Conservation (phyloP, 768 basidiomycete genomes). For the Pleurotus djamor region DNA sequence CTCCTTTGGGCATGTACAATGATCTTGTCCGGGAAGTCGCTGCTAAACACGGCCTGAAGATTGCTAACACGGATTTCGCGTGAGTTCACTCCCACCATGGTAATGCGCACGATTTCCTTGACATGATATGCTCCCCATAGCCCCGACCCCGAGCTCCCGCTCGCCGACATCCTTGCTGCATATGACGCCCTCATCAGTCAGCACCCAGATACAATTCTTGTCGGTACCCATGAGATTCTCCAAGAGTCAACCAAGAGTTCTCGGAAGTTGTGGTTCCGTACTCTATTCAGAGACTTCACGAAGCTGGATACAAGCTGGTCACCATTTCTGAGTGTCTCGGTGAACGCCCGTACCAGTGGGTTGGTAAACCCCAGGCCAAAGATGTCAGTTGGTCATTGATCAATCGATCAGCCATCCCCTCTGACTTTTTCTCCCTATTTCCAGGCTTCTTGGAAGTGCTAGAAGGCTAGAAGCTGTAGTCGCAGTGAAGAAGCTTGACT, state of each 20-base stretch:
- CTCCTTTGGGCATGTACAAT: conserved; percentile 42
- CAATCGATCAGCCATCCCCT: no score
- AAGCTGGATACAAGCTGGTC: conserved; percentile 39
- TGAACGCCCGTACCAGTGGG: conserved; percentile 29
- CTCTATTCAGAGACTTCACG: conserved; percentile 32
- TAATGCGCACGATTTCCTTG: neutral
- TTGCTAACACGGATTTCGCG: conserved; percentile 34
- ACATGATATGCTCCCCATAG: conserved; percentile 31
- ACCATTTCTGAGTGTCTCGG: conserved; percentile 42
- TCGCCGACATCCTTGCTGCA: conserved; percentile 20
- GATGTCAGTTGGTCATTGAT: conserved; percentile 7
- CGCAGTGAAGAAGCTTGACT: no score
- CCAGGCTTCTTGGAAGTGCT: no score
- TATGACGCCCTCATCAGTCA: conserved; percentile 22
- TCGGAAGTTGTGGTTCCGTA: conserved; percentile 36
- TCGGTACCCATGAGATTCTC: conserved; percentile 37
- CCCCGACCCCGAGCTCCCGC: conserved; percentile 29
- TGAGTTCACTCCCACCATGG: neutral
- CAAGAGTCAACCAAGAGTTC: conserved; percentile 13
- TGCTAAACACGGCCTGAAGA: conserved; percentile 20
- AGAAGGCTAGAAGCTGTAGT: no score
- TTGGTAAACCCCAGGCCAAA: conserved; percentile 20
- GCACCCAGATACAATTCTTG: conserved; percentile 31
- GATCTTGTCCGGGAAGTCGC: conserved; percentile 35
- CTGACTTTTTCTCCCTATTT: no score